A percentile compares a stretch with the other conserved stretches of the same genome.
Conservation (phyloP, 2,329 filamentous ascomycete genomes). For the Exserohilum rostratum region DNA sequence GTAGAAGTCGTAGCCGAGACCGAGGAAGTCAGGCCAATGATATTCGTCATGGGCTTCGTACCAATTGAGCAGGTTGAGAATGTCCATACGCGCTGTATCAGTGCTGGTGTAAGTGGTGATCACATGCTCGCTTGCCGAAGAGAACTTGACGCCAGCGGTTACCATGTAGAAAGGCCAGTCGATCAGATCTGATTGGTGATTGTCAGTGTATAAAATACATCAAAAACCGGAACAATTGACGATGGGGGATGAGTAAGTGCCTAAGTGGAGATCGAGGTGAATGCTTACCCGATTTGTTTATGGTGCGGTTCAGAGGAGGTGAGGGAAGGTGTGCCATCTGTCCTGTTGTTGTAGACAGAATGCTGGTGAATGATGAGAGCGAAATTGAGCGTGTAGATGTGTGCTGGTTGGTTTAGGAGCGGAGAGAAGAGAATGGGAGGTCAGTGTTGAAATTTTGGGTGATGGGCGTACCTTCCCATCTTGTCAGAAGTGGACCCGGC, state of each 20-base stretch:
- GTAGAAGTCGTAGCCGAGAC: slow-evolving; percentile 19
- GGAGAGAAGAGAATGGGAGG: neutral
- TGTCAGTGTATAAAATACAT: too few relatives aligned
- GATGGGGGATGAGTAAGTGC: neutral
- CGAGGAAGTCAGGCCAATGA: slow-evolving; percentile 22
- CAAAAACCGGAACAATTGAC: too few relatives aligned
- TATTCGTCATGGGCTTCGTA: slow-evolving; percentile 23
- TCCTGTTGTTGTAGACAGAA: too few relatives aligned
- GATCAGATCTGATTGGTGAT: slow-evolving; percentile 4
- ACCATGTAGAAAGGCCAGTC: slow-evolving; percentile 26
- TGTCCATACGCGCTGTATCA: slow-evolving; percentile 13
- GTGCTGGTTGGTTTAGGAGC: neutral
- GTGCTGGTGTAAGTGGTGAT: slow-evolving; percentile 6
- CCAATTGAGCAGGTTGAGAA: slow-evolving; percentile 22
- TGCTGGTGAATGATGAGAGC: neutral
- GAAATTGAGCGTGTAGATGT: neutral
- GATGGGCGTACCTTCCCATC: neutral
- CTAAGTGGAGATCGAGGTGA: too few relatives aligned
- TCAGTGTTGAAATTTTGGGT: neutral
- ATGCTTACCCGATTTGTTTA: slow-evolving; percentile 18
- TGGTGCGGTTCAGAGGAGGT: slow-evolving; percentile 6
- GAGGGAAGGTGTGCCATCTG: slow-evolving; percentile 4
- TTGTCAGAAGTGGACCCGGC: neutral
- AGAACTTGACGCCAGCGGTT: slow-evolving; percentile 16
- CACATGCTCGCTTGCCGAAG: neutral